Evolutionary conservation across 495 filamentous ascomycete genomes (phyloP).

Genomic region (Margaritispora aquatica): DNA sequence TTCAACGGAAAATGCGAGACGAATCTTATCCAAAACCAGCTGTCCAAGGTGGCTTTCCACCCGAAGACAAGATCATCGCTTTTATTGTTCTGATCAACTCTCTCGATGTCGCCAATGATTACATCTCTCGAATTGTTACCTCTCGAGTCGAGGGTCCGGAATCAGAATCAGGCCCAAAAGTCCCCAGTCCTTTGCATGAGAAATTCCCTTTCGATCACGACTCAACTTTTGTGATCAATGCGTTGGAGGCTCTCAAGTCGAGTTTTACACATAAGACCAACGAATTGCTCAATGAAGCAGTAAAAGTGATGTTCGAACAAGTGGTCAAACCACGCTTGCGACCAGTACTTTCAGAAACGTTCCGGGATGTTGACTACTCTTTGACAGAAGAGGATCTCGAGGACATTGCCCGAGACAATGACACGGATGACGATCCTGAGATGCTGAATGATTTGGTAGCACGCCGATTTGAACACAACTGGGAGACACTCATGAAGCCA

Average conservation of each 20-base stretch:
- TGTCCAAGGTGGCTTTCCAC: slow-evolving; percentile 70
- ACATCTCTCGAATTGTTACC: slow-evolving; percentile 77
- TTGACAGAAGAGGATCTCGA: slow-evolving; percentile 41
- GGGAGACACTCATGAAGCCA: slow-evolving; percentile 79
- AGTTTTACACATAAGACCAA: slow-evolving; percentile 69
- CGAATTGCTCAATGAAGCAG: slow-evolving; percentile 77
- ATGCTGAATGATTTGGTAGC: slow-evolving; percentile 52
- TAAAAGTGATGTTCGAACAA: slow-evolving; percentile 79
- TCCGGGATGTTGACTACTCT: slow-evolving; percentile 83
- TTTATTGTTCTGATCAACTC: slow-evolving; percentile 96
- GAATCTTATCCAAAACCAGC: slow-evolving; percentile 77
- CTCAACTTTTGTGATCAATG: slow-evolving; percentile 54
- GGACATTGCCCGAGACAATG: slow-evolving; percentile 40
- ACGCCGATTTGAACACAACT: slow-evolving; percentile 68
- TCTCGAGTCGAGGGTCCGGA: slow-evolving; percentile 40
- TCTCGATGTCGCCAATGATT: slow-evolving; percentile 83
- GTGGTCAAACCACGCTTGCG: slow-evolving; percentile 82
- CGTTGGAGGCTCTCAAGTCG: slow-evolving; percentile 60
- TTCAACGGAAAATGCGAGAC: slow-evolving; percentile 94
- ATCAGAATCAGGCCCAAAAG: slow-evolving; percentile 15
- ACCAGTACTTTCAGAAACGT: slow-evolving; percentile 78
- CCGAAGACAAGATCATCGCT: slow-evolving; percentile 73
- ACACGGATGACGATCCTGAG: slow-evolving; percentile 43
- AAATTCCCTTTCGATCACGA: slow-evolving; percentile 78
- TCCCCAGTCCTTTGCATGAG: slow-evolving; percentile 40